These are phyloP conservation scores for Ceratonia siliqua DNA, from an alignment of 306 rosid genomes.

Conservation along the genomic window DNA sequence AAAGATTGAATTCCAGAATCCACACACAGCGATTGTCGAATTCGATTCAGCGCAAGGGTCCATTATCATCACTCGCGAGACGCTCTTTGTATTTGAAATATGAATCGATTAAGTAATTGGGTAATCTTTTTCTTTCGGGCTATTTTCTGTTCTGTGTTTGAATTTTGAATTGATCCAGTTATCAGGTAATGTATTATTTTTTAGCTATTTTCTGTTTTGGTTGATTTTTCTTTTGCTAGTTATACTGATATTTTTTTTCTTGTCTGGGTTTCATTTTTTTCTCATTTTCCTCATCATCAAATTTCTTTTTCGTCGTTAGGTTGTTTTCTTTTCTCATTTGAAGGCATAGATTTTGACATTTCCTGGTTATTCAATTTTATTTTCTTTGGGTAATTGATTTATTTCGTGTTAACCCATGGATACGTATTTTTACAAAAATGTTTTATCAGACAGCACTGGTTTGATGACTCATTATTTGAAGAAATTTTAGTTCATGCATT, in stretches of 20 bases:
- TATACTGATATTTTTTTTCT: background rate
- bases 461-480: background rate
- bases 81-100: background rate
- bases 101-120: background rate
- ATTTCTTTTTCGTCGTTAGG: background rate
- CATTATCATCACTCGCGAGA: background rate
- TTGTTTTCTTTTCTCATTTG: background rate
- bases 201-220: background rate
- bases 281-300: background rate
- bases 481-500: slow-evolving; percentile 14
- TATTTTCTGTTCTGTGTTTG: background rate
- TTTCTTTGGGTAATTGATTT: background rate
- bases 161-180: background rate
- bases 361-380: background rate
- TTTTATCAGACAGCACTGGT: background rate
- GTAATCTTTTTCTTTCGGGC: background rate
- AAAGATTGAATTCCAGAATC: background rate
- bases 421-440: background rate
- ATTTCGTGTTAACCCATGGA: background rate
- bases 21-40: background rate
- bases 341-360: background rate
- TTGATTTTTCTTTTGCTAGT: background rate
- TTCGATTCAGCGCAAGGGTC: background rate
- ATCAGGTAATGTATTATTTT: background rate
- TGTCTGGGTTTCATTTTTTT: background rate